Conservation (phyloP, 116 monocot species). For the Trichopus zeylanicus region DNA sequence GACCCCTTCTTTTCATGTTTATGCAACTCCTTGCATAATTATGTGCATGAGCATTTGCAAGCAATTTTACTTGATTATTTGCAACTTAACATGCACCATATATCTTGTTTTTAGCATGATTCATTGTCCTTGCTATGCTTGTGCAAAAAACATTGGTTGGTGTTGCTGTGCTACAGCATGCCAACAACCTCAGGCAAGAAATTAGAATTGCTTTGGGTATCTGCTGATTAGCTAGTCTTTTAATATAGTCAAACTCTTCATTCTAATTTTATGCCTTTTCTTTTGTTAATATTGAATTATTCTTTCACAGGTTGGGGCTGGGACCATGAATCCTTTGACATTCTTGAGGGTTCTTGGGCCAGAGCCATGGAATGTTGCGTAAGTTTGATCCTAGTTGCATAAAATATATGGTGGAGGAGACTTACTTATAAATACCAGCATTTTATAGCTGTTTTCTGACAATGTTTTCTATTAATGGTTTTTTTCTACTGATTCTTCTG, state of each 20-base stretch:
- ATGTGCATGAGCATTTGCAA: background rate
- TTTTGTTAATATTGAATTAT: background rate
- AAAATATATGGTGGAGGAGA: too few relatives aligned
- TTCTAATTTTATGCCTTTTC: background rate
- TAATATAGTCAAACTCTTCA: background rate
- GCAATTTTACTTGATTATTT: background rate
- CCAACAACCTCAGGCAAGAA: too few relatives aligned
- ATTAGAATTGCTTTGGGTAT: background rate
- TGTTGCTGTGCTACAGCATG: too few relatives aligned
- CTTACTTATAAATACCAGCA: too few relatives aligned
- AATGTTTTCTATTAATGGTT: too few relatives aligned
- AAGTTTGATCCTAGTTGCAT: slow-evolving; percentile 23
- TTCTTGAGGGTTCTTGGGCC: slow-evolving; percentile 93
- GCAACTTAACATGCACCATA: background rate
- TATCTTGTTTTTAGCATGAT: too few relatives aligned
- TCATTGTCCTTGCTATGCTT: background rate
- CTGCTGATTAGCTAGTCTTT: background rate
- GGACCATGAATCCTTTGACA: slow-evolving; percentile 96
- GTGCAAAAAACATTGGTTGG: background rate
- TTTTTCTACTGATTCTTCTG: too few relatives aligned
- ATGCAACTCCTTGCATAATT: background rate
- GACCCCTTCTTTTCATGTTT: background rate
- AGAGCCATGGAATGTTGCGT: slow-evolving; percentile 99
- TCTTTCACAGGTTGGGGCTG: slow-evolving; percentile 78
- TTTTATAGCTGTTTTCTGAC: too few relatives aligned